Percentiles rank a stretch among this genome's conserved stretches.
Evolutionary conservation across 345 rosid species (phyloP).

Genomic region (Populus davidiana): DNA sequence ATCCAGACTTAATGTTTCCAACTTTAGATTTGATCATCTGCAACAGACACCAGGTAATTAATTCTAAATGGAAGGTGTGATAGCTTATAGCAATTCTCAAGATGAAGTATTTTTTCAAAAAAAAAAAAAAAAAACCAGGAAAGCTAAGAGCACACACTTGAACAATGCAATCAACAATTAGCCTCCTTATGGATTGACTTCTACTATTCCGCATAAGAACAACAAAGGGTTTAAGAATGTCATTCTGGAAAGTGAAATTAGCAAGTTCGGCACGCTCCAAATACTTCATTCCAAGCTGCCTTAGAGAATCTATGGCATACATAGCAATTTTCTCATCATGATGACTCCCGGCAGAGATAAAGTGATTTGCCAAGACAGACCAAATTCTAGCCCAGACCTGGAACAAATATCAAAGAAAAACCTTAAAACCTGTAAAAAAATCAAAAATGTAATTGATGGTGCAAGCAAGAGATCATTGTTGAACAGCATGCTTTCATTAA

Average conservation of each 20-base stretch:
- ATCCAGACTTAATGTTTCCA: conserved; percentile 89
- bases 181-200: conserved; percentile 70
- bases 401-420: too few species aligned
- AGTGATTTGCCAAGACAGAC: conserved; percentile 89
- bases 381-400: conserved; percentile 98
- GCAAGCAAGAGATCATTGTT: neutral
- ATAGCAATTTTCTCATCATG: conserved; percentile 86
- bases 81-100: neutral
- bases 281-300: conserved; percentile 93
- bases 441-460: neutral
- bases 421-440: neutral
- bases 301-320: conserved; percentile 93
- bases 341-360: conserved; percentile 90
- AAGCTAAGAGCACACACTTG: conserved; percentile 49
- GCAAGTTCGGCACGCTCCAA: conserved; percentile 87
- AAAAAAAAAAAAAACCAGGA: neutral
- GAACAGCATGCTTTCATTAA: neutral
- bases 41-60: conserved; percentile 20
- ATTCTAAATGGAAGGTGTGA: neutral
- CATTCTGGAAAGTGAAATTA: conserved; percentile 91
- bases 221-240: conserved; percentile 91
- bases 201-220: conserved; percentile 83
- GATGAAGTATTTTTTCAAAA: neutral
- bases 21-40: conserved; percentile 96
- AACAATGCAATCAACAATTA: conserved; percentile 89